phyloP scores from a whole-genome alignment of 805 yeast species.

The Saccharomyces eubayanus region DNA sequence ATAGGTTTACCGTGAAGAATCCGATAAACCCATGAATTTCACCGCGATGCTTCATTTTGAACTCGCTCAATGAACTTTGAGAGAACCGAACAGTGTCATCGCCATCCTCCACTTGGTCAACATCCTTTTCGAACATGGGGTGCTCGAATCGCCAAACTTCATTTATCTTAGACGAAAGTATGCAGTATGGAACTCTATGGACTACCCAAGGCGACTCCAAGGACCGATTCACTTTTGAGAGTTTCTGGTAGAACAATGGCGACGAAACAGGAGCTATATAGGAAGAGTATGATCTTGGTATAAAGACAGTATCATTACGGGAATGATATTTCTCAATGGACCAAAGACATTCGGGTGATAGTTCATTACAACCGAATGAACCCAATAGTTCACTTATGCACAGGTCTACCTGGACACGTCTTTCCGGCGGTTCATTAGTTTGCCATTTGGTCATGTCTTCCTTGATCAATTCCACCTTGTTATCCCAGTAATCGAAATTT shows the following conservation, averaged over 20 bases:
- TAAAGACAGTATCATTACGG: constrained; percentile 42
- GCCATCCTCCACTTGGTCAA: not conserved
- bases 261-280: constrained; percentile 60
- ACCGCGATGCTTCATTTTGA: constrained; percentile 42
- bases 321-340: constrained; percentile 36
- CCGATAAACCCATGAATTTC: constrained; percentile 71
- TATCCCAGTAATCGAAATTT: constrained; percentile 46
- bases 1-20: constrained; percentile 62
- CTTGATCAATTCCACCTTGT: constrained; percentile 41
- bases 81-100: constrained; percentile 10
- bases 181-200: constrained; percentile 34
- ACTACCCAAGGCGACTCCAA: constrained; percentile 42
- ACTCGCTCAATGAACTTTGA: constrained; percentile 29
- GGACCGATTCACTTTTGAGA: constrained; percentile 20
- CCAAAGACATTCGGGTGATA: constrained; percentile 72
- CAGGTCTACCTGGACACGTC: constrained; percentile 39
- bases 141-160: constrained; percentile 58
- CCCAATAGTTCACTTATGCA: constrained; percentile 80
- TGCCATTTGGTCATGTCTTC: constrained; percentile 54
- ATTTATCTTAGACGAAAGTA: constrained; percentile 40
- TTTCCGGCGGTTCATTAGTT: constrained; percentile 10
- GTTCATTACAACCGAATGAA: constrained; percentile 87
- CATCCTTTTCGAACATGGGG: constrained; percentile 29
- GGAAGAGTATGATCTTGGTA: constrained; percentile 53
- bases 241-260: constrained; percentile 40